phyloP scores from a whole-genome alignment of 1,139 yeast genomes.

The Debaryomycetaceae sp. region DNA sequence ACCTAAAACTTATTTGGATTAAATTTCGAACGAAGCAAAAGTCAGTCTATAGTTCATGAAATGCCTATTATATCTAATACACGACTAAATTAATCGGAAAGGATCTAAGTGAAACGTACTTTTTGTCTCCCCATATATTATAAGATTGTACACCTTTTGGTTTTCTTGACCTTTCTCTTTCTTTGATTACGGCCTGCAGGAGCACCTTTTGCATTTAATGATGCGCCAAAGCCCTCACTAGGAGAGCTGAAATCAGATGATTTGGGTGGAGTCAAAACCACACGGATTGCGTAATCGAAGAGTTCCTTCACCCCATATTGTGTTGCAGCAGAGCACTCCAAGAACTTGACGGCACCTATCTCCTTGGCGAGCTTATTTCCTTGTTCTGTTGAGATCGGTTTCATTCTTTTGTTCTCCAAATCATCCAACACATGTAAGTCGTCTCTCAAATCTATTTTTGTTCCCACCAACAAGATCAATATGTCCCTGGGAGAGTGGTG shows the following conservation, averaged over 20 bases:
- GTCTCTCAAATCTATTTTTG: conserved; percentile 81
- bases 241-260: conserved; percentile 4
- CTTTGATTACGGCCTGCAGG: conserved; percentile 7
- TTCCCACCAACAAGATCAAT: conserved; percentile 77
- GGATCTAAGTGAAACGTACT: neutral
- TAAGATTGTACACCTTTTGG: conserved; percentile 49
- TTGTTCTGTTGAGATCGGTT: conserved; percentile 61
- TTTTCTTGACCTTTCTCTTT: conserved; percentile 38
- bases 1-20: neutral
- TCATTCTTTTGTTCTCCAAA: conserved; percentile 56
- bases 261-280: conserved; percentile 60
- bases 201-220: conserved; percentile 7
- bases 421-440: conserved; percentile 75
- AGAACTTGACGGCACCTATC: conserved; percentile 67
- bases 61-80: neutral
- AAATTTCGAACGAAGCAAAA: neutral
- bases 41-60: neutral
- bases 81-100: neutral
- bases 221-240: neutral
- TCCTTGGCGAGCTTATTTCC: conserved; percentile 69
- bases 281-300: conserved; percentile 75
- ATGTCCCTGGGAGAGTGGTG: conserved; percentile 81
- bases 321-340: conserved; percentile 93
- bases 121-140: conserved; percentile 13
- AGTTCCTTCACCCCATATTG: conserved; percentile 82